A percentile compares a stretch with the other conserved stretches of the same genome.
Conservation (phyloP, 345 rosid species). For the Luvunga scandens region DNA sequence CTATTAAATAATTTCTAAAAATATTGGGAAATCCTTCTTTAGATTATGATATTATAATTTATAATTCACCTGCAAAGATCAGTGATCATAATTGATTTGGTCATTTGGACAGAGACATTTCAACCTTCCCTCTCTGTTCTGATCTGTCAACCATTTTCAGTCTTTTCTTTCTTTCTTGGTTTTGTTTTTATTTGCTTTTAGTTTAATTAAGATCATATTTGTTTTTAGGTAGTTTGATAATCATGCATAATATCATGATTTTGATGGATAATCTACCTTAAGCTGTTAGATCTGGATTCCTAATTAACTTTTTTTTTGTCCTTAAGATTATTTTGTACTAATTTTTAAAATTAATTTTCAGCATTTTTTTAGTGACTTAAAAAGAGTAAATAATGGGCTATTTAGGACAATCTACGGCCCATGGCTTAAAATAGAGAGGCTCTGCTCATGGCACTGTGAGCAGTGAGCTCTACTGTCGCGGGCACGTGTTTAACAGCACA, state of each 20-base stretch:
- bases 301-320: background rate
- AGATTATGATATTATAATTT: background rate
- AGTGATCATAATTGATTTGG: background rate
- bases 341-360: background rate
- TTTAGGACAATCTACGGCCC: background rate
- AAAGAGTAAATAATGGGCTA: background rate
- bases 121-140: constrained; percentile 15
- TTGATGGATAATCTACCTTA: background rate
- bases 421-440: background rate
- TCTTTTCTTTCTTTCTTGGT: background rate
- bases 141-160: background rate
- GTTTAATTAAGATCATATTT: constrained; percentile 17
- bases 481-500: background rate
- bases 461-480: background rate
- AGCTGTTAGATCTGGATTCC: background rate
- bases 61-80: background rate
- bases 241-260: background rate
- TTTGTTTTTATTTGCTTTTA: constrained; percentile 10
- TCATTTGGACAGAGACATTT: constrained; percentile 16
- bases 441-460: background rate
- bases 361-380: background rate
- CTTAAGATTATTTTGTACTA: too few relatives aligned
- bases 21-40: background rate
- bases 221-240: background rate
- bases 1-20: background rate